Evolutionary conservation across 148 eudicot species (phyloP), one percentile per base, ranked within the genome.

Genomic region (Rheum nobile): DNA sequence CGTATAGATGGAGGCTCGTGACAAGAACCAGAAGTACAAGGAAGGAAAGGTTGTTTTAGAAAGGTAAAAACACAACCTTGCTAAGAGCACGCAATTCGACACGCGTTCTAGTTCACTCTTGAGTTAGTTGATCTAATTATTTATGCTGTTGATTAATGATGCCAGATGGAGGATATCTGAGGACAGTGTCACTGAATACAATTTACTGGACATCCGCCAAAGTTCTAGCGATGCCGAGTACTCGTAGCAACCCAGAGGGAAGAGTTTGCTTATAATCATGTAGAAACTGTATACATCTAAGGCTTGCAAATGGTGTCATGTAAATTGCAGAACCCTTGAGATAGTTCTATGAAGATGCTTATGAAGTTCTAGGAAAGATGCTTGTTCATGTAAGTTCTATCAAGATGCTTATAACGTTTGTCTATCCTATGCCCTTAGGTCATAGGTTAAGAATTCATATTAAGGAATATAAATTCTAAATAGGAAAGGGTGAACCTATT

Each of bases 21-120:
- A 71, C 50, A 71, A 71, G 50, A 39, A 71, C 46, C 73, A 71
- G 73, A 71, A 71, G 73, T 71, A 71, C 50, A 71, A 71, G 50
- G 73, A 71, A 39, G 73, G 73, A 14, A 71, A 71, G 34, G 73
- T 71, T 31, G 73, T 71, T 21, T 41, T 71, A 43, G 73, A 71
- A 71, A 71, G 73, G 73, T 71, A 71, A 42, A 55, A 57, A 57
- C 17, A 4, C 34, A 3, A 8, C 6, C 9, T 67, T 26, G 12
- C 26, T 31, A 35, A 10, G 12, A 31, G 39, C 38, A 67, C 31
- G 39, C 38, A 67, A 67, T 41, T 19, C 44, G 11, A 7, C 10
- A 9, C 1, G 1, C 2, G 6, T 3, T 21, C 31, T 67, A 8
- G 10, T 19, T 67, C 44, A 12, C 12, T 22, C 9, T 11, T 39